These are phyloP conservation scores for Penicillium brasilianum DNA, from an alignment of 2,329 filamentous ascomycete genomes.

Conservation along the genomic window DNA sequence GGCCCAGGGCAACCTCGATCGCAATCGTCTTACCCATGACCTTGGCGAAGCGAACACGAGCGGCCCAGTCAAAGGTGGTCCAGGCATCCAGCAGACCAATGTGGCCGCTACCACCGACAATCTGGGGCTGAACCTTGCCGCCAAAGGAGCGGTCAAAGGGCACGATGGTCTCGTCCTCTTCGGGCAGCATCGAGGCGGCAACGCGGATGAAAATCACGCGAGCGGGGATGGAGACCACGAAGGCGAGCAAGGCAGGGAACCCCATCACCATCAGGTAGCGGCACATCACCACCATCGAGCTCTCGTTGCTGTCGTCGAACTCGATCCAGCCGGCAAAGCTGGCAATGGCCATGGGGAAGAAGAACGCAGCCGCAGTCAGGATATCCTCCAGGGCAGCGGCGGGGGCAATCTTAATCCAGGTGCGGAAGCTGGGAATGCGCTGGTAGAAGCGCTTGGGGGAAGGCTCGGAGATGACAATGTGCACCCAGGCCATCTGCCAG, in stretches of 20 bases:
- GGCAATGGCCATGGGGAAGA: slow-evolving; percentile 52
- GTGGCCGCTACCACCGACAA: slow-evolving; percentile 74
- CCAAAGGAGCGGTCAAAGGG: slow-evolving; percentile 88
- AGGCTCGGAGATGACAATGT: slow-evolving; percentile 78
- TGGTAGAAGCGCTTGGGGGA: slow-evolving; percentile 67
- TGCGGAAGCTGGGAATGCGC: slow-evolving; percentile 70
- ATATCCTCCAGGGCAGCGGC: slow-evolving; percentile 67
- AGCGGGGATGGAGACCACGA: slow-evolving; percentile 74
- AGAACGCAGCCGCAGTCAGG: slow-evolving; percentile 54
- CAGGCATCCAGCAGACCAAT: slow-evolving; percentile 77
- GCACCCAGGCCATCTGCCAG: slow-evolving; percentile 78
- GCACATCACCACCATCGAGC: slow-evolving; percentile 45
- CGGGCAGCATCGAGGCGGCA: slow-evolving; percentile 83
- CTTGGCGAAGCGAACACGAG: slow-evolving; percentile 74
- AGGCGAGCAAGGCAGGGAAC: slow-evolving; percentile 54
- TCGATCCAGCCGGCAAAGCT: slow-evolving; percentile 51
- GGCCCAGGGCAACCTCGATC: slow-evolving; percentile 56
- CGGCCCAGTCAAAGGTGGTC: slow-evolving; percentile 74
- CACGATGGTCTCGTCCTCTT: slow-evolving; percentile 81
- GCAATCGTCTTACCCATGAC: slow-evolving; percentile 74
- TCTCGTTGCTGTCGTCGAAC: slow-evolving; percentile 42
- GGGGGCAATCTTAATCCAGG: slow-evolving; percentile 73
- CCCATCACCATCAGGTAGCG: slow-evolving; percentile 39
- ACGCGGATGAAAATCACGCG: slow-evolving; percentile 79
- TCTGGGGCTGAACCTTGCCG: slow-evolving; percentile 74